These are phyloP conservation scores for Dactylorhiza incarnata DNA, from an alignment of 106 monocot genomes.

Conservation along the genomic window DNA sequence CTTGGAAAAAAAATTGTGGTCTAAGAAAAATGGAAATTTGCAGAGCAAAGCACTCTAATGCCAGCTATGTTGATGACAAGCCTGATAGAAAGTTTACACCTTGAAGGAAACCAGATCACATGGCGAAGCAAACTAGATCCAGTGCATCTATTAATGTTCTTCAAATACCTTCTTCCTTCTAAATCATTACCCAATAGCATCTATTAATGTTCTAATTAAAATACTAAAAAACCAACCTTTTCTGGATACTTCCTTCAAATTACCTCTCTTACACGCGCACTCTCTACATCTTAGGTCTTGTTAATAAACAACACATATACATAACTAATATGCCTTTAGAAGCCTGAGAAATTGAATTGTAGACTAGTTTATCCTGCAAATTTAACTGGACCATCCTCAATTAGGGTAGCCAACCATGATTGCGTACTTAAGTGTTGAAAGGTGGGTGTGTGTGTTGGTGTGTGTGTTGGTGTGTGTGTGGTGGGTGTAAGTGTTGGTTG, in stretches of 20 bases:
- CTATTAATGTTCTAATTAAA: background rate
- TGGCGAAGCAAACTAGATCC: no score
- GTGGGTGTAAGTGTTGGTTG: no score
- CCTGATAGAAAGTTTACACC: no score
- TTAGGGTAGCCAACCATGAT: background rate
- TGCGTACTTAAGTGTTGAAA: background rate
- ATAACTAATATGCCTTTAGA: background rate
- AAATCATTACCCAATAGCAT: background rate
- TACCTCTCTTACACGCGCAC: background rate
- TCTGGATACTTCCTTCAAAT: background rate
- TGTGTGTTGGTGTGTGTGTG: background rate
- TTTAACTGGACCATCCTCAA: background rate
- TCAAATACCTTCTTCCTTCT: background rate
- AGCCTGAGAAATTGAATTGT: background rate
- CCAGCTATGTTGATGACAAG: no score
- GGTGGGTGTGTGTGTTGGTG: background rate
- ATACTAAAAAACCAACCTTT: background rate
- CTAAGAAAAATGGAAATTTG: no score
- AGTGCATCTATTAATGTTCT: background rate
- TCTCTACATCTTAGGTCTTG: background rate
- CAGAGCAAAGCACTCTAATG: no score
- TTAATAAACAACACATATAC: background rate
- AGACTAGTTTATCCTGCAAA: background rate
- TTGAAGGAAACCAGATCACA: no score
- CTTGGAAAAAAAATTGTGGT: no score